Conservation (phyloP, 2,329 filamentous ascomycete genomes). For the Ophiostoma fasciatum region DNA sequence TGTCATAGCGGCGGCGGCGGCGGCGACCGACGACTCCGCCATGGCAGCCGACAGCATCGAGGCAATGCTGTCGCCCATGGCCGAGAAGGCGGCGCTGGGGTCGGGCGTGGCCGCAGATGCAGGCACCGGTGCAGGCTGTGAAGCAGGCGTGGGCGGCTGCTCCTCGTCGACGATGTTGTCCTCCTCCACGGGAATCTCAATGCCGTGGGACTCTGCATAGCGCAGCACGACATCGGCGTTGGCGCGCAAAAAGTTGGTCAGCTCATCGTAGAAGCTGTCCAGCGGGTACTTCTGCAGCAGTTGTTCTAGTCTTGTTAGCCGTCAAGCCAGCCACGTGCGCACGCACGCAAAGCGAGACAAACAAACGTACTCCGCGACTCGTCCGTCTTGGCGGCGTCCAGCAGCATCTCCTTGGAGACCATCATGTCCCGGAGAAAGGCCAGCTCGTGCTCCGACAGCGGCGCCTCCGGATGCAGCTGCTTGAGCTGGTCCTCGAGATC, state of each 20-base stretch:
- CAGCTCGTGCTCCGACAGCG: conserved; percentile 10
- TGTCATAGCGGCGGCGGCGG: background rate
- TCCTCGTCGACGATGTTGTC: conserved; percentile 14
- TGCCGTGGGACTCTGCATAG: conserved; percentile 23
- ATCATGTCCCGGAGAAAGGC: conserved; percentile 9
- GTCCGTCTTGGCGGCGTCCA: conserved; percentile 39
- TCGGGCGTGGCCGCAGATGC: background rate
- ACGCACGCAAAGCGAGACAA: background rate
- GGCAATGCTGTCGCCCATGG: conserved; percentile 6
- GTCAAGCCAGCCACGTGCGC: no score
- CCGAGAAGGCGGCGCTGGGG: background rate
- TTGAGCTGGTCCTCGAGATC: conserved; percentile 36
- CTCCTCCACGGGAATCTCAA: conserved; percentile 21
- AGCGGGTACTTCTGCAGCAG: conserved; percentile 25
- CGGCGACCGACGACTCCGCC: background rate
- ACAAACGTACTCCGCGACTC: conserved; percentile 16
- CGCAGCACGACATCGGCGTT: conserved; percentile 19
- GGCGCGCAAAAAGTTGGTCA: conserved; percentile 18
- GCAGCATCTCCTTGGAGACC: conserved; percentile 27
- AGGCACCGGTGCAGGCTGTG: no score
- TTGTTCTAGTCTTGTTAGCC: conserved; percentile 6
- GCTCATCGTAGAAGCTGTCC: conserved; percentile 21
- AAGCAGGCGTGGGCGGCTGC: background rate
- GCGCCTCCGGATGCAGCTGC: conserved; percentile 20
- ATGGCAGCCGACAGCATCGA: conserved; percentile 8